Percentiles rank a stretch among this genome's conserved stretches.
Conservation (phyloP, 257 asterid species). For the Solanum etuberosum region DNA sequence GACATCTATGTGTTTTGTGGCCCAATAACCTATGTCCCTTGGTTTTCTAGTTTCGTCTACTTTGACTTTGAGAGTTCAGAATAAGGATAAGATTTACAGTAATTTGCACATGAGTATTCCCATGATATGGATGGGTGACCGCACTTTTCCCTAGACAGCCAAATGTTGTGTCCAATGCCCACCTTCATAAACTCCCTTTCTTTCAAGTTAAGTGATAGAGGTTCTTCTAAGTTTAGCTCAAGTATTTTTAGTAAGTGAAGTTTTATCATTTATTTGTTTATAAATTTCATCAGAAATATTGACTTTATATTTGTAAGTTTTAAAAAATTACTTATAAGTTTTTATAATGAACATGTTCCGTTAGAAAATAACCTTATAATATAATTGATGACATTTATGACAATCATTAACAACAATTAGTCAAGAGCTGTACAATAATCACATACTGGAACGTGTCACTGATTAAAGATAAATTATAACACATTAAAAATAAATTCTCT, state of each 20-base stretch:
- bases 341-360: rapidly evolving
- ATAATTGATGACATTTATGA: too few species aligned
- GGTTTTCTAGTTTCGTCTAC: not conserved
- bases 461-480: too few species aligned
- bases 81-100: not conserved
- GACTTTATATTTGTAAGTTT: too few species aligned
- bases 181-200: not conserved
- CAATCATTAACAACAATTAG: too few species aligned
- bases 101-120: not conserved
- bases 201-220: not conserved
- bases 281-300: too few species aligned
- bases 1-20: not conserved
- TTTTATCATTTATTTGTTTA: too few species aligned
- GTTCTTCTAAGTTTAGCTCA: not conserved
- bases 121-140: not conserved
- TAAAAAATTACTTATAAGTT: too few species aligned
- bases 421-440: too few species aligned
- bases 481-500: too few species aligned
- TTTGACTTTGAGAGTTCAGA: not conserved
- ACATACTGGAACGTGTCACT: too few species aligned
- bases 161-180: not conserved
- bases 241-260: too few species aligned
- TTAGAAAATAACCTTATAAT: too few species aligned
- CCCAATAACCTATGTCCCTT: not conserved
- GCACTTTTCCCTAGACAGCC: not conserved